Base-by-base conservation (phyloP, 257 asterid species). In the Ajuga chamaepitys region DNA sequence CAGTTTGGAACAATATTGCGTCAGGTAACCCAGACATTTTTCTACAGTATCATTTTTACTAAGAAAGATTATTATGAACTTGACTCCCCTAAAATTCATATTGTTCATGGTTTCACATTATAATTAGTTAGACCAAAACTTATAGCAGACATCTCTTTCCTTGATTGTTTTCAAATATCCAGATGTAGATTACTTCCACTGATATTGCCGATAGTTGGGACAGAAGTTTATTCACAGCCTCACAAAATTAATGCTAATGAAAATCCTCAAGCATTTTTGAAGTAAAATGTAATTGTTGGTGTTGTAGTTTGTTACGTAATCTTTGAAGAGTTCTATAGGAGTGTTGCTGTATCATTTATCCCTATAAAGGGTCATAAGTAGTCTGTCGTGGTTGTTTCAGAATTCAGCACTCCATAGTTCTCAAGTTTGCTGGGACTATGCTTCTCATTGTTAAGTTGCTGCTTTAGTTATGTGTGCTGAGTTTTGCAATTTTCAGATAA, bases 1-100 rank as follows among this genome's bases (percentile, higher is more conserved):
- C 90, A 91, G 66, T 85, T 88, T 57, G 88, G 80, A 50, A 79
- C 76, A 11, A 85, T 88, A 77, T 32, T 86, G 30, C 79, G 82
- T 10, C 83, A 83, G 86, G 98, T 88, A 70, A 56, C 16, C 26
- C 30, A 38, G 61, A 42, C 17, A 34, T 64, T 73, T 13, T 35
- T 55, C 35, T 34, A n/a, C n/a, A 42, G 9, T 58, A 28, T 68
- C 8, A 8, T 64, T 40, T 44, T 25, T 14, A 50, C 44, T 17
- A 62, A 8, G 5, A 17, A 9, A 3, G 14, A 38, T 44, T 35
- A 47, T 45, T 38, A 52, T 42, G 42, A 42, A 4, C 34, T 13
- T 26, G 4, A 30, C 32, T 20, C 10, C 10, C 4, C 37, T 30
- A 5, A 30, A 30, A 30, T 30, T 30, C 7, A 30, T 30, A 30